These are phyloP conservation scores for Cochlearia excelsa DNA, from an alignment of 345 rosid species.

Conservation along the genomic window DNA sequence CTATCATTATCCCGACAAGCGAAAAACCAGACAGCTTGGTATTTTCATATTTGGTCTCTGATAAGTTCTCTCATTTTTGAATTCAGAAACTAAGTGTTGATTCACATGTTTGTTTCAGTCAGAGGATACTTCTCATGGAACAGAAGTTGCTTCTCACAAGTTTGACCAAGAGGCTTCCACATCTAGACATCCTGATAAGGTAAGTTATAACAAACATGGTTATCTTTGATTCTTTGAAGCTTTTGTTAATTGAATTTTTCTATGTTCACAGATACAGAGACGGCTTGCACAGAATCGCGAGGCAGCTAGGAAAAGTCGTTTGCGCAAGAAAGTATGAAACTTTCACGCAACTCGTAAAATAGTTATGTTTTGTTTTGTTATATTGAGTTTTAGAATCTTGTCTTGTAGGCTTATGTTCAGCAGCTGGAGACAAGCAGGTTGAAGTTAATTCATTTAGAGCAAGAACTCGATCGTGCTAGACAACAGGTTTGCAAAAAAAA, in stretches of 20 bases:
- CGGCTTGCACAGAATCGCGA: conserved; percentile 96
- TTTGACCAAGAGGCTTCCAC: conserved; percentile 80
- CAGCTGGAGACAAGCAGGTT: conserved; percentile 89
- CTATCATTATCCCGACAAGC: conserved; percentile 51
- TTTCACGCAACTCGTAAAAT: not conserved
- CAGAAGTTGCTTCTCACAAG: conserved; percentile 52
- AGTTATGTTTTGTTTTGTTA: conserved; percentile 11
- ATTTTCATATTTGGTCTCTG: conserved; percentile 14
- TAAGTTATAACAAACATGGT: conserved; percentile 21
- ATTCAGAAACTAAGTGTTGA: conserved; percentile 18
- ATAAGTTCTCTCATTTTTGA: not conserved
- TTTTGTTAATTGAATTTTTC: not conserved
- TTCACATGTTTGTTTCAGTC: conserved; percentile 60
- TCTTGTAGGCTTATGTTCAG: conserved; percentile 86
- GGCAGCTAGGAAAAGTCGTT: conserved; percentile 97
- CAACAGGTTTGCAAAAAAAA: conserved; percentile 53
- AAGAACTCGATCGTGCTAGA: conserved; percentile 72
- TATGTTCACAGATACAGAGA: conserved; percentile 60
- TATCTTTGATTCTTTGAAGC: not conserved
- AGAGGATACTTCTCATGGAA: conserved; percentile 74
- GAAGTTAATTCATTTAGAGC: conserved; percentile 82
- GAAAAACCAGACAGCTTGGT: conserved; percentile 71
- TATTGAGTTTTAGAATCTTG: conserved; percentile 14
- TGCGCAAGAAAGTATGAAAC: conserved; percentile 77
- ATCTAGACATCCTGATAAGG: conserved; percentile 73